These are phyloP conservation scores for Flaveria sonorensis DNA, from an alignment of 129 eudicot species.

Conservation along the genomic window DNA sequence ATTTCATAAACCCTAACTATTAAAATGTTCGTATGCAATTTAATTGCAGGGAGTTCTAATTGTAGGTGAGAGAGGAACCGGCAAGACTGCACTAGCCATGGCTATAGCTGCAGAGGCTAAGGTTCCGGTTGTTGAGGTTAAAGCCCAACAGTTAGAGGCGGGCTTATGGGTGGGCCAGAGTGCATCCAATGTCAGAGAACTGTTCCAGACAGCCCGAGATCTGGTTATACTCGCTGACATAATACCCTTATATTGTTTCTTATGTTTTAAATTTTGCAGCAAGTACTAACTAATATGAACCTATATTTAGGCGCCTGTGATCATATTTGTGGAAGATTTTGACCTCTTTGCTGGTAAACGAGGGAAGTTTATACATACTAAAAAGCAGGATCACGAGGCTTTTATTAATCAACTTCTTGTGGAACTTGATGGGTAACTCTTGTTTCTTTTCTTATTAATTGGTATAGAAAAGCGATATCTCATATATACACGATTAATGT, in stretches of 20 bases:
- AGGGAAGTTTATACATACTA: slow-evolving; percentile 75
- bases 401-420: slow-evolving; percentile 93
- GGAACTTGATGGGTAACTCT: slow-evolving; percentile 92
- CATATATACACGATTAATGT: not conserved
- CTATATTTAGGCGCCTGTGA: slow-evolving; percentile 79
- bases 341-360: slow-evolving; percentile 93
- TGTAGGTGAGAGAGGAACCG: slow-evolving; percentile 93
- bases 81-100: slow-evolving; percentile 87
- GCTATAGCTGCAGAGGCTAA: slow-evolving; percentile 96
- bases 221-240: slow-evolving; percentile 53
- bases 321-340: slow-evolving; percentile 91
- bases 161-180: slow-evolving; percentile 89
- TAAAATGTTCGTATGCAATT: slow-evolving; percentile 13
- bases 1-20: slow-evolving; percentile 1
- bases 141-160: slow-evolving; percentile 79
- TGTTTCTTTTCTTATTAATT: slow-evolving; percentile 11
- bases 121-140: slow-evolving; percentile 86
- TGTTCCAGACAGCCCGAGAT: slow-evolving; percentile 91
- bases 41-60: slow-evolving; percentile 86
- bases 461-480: not conserved
- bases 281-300: slow-evolving; percentile 23
- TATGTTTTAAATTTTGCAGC: slow-evolving; percentile 9
- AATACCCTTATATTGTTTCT: slow-evolving; percentile 13
- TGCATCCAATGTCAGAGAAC: slow-evolving; percentile 92
- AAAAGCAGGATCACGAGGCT: slow-evolving; percentile 93